Percentiles rank a stretch among this genome's conserved stretches.
Evolutionary conservation across 768 basidiomycete genomes (phyloP).

Genomic region (Phylloporus rhodoxanthus): DNA sequence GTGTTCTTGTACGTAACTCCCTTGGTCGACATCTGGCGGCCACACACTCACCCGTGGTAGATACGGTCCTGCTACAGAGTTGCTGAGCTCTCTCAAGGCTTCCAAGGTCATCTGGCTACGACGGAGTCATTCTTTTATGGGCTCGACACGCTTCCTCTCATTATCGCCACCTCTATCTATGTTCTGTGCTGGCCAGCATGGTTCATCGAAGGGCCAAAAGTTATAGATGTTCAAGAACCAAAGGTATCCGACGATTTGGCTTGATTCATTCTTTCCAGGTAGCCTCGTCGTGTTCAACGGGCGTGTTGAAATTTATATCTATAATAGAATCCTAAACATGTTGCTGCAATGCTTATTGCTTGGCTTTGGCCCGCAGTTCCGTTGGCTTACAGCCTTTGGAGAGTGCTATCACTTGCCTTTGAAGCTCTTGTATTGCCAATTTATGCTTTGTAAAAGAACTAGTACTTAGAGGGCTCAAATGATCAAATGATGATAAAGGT

Average conservation of each 20-base stretch:
- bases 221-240: neutral
- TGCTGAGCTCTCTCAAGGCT: conserved; percentile 62
- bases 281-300: too few relatives aligned
- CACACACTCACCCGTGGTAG: conserved; percentile 26
- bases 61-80: conserved; percentile 61
- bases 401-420: too few relatives aligned
- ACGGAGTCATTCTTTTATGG: conserved; percentile 61
- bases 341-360: too few relatives aligned
- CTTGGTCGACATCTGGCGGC: neutral
- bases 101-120: conserved; percentile 47
- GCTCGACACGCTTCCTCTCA: conserved; percentile 61
- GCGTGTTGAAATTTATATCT: too few relatives aligned
- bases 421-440: neutral
- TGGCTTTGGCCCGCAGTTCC: neutral
- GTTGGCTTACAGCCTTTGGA: neutral
- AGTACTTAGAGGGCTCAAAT: too few relatives aligned
- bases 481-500: too few relatives aligned
- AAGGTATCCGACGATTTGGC: conserved; percentile 23
- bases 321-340: too few relatives aligned
- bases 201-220: conserved; percentile 32
- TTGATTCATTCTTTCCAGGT: neutral
- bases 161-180: conserved; percentile 54
- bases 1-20: conserved; percentile 48
- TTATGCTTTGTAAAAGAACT: too few relatives aligned
- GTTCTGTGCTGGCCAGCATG: conserved; percentile 61